Base-by-base conservation (phyloP, 2,329 filamentous ascomycete genomes). In the Myrmaecium sp. region DNA sequence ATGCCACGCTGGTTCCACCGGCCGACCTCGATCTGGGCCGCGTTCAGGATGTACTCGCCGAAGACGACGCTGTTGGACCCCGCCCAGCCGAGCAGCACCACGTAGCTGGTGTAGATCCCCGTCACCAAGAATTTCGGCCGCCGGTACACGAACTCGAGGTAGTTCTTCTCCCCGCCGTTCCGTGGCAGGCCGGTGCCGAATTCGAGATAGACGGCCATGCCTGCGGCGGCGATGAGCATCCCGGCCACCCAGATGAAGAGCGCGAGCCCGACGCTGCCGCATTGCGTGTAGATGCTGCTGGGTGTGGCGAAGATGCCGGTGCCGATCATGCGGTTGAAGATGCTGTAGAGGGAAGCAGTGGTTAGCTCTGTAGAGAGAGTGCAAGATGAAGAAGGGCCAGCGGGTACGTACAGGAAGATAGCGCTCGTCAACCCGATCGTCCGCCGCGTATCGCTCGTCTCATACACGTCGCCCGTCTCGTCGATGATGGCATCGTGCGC, bases 51-150 rank as follows among this genome's bases (percentile, higher is more conserved):
- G 47, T 78, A 78, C 43, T 76, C 70, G 32, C 72, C 72, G 35
- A 79, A 77, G 20, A 77, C 62, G 34, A 79, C 67, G 1, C 66
- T 74, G 47, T 78, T 78, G 9, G 66, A 66, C 5, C 66, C 66
- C 0, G 70, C 69, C 69, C 69, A 76, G 8, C 52, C 46, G 16
- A 76, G 60, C 1, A 77, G 57, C 14, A 77, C 41, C 8, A 73
- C 64, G 33, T 75, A 74, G 16, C 64, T 61, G 14, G 51, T 49
- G 46, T 73, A 75, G 29, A 74, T 51, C 9, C 60, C 62, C 5
- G 70, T 75, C 23, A 6, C 35, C 7, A 76, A 57, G 42, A 74
- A 74, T 37, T 55, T 60, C 2, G 72, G 72, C 36, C 56, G 62
- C 18, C 64, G 59, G 52, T 62, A 75, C 27, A 73, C 64, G 43